Conservation (phyloP, 1,139 yeast genomes). For the Scheffersomyces lignicola region DNA sequence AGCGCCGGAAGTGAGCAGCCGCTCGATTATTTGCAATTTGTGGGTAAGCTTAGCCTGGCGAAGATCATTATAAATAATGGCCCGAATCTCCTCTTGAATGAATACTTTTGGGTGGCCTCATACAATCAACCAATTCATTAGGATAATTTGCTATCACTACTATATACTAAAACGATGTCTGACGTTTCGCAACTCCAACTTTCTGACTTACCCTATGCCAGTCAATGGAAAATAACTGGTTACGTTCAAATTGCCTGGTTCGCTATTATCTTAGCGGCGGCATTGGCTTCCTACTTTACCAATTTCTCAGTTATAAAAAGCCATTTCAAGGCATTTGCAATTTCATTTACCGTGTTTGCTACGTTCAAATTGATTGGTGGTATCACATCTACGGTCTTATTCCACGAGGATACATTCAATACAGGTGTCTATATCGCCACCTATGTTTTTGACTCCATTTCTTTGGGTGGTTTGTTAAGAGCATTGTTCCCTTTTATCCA, state of each 20-base stretch:
- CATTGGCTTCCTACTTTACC: slow-evolving; percentile 5
- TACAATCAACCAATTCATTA: too few species aligned
- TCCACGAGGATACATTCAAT: slow-evolving; percentile 8
- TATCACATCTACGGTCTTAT: slow-evolving; percentile 11
- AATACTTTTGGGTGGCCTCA: too few species aligned
- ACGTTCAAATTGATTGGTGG: slow-evolving; percentile 12
- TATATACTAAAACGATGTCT: not conserved
- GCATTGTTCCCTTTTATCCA: slow-evolving; percentile 11
- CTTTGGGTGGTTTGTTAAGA: slow-evolving; percentile 11
- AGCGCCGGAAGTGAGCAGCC: not conserved
- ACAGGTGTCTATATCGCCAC: slow-evolving; percentile 12
- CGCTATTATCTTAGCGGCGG: slow-evolving; percentile 6
- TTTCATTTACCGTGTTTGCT: slow-evolving; percentile 7
- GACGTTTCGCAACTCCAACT: slow-evolving; percentile 6
- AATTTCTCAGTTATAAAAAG: slow-evolving; percentile 3
- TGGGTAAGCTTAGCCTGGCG: too few species aligned
- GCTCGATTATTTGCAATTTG: not conserved
- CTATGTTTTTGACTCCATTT: slow-evolving; percentile 13
- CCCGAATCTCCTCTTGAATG: too few species aligned
- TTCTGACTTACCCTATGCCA: slow-evolving; percentile 6
- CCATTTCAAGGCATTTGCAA: slow-evolving; percentile 8
- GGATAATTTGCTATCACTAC: too few species aligned
- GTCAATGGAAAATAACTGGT: slow-evolving; percentile 11
- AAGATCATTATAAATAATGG: too few species aligned
- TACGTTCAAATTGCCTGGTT: slow-evolving; percentile 11